Evolutionary conservation across 306 rosid genomes (phyloP), one percentile per base, ranked within the genome.

Genomic region (Phaseolus lunatus): DNA sequence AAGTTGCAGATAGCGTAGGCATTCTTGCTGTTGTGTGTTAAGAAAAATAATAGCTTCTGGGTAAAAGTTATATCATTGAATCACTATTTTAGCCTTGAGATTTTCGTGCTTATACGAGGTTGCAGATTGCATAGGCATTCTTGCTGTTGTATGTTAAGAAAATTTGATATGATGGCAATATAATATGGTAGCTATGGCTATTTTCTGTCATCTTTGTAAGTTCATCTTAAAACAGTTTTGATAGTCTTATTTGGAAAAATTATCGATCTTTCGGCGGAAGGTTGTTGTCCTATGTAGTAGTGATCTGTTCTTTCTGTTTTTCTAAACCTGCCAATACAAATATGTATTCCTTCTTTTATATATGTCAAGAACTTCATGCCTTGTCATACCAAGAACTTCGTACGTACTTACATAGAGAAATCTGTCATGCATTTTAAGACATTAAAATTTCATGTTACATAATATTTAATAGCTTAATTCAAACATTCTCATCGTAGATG

Each of bases 301-400:
- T 29, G 61, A 44, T 70, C 47, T 52, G 18, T 70, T 49, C 39
- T 50, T 31, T 70, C 39, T 70, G 45, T 57, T 70, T 70, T 49
- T 49, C 44, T 49, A 35, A n/a, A n/a, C 48, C 47, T 35, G 69
- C 47, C 35, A n/a, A 63, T 63, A 35, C 48, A n/a, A n/a, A 43
- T 43, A 5, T 43, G 0, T 43, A 43, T 11, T 43, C 44, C 44
- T 43, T 43, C 43, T 41, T 9, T 11, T 43, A 11, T 43, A 43
- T 43, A 43, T 43, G 47, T 35, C 16, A 62, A n/a, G 31, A 54
- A 16, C 7, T 62, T 19, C 43, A 49, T 18, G 56, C 9, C 16
- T 47, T 47, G 18, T 47, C 19, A 48, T 48, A 6, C 16, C 9
- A 48, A 48, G 22, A 50, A 50, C 56, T 31, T 19, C 13, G 13